phyloP scores from a whole-genome alignment of 768 basidiomycete species.

The Sporobolomyces pararoseus region DNA sequence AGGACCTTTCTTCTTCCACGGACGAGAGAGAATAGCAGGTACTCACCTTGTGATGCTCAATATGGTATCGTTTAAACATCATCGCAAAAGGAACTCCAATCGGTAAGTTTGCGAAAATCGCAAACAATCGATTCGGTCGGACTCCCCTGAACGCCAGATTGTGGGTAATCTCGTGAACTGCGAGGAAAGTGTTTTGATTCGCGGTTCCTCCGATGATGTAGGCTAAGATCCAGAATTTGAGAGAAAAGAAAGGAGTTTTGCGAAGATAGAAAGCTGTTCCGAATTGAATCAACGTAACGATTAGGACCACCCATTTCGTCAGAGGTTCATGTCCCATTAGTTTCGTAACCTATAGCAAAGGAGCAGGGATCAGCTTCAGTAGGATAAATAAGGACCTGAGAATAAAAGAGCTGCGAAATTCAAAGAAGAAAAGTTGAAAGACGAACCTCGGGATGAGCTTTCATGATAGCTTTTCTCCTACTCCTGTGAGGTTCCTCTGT shows the following conservation, averaged over 20 bases:
- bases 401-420: background rate
- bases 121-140: conserved; percentile 74
- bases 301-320: conserved; percentile 83
- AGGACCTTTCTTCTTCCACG: too few species aligned
- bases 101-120: conserved; percentile 85
- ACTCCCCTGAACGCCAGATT: conserved; percentile 87
- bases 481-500: conserved; percentile 96
- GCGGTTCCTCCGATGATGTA: conserved; percentile 88
- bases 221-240: conserved; percentile 67
- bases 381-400: background rate
- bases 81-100: conserved; percentile 93
- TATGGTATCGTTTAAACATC: conserved; percentile 73
- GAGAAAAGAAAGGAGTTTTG: conserved; percentile 65
- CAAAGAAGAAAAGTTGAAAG: background rate
- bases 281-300: conserved; percentile 76
- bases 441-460: conserved; percentile 83
- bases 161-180: conserved; percentile 98
- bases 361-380: background rate
- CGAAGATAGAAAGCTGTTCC: conserved; percentile 63
- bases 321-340: conserved; percentile 92
- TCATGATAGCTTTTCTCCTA: conserved; percentile 80
- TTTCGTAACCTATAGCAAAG: conserved; percentile 67
- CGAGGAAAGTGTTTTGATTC: conserved; percentile 96
- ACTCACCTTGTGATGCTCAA: conserved; percentile 43
- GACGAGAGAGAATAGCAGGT: background rate